Conservation (phyloP, 352 stramenopile species). For the Blastocystis sp. region DNA sequence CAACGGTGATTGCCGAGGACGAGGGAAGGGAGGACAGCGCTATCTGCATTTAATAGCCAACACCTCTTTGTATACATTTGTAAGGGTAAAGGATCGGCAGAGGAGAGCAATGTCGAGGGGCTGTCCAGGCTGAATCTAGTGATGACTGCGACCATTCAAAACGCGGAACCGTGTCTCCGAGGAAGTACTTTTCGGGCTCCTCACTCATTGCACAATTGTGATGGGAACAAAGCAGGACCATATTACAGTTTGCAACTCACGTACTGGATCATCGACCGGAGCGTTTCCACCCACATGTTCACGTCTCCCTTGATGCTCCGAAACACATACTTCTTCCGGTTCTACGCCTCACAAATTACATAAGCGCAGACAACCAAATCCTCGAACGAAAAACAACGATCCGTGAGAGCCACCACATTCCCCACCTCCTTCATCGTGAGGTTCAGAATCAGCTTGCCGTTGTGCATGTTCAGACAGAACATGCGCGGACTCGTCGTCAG, state of each 20-base stretch:
- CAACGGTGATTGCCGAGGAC: too few species aligned
- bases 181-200: conserved; percentile 59
- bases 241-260: conserved; percentile 29
- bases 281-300: conserved; percentile 62
- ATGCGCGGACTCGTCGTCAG: conserved; percentile 51
- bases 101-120: conserved; percentile 19
- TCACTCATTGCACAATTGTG: conserved; percentile 5
- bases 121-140: conserved; percentile 28
- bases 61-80: conserved; percentile 1
- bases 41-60: conserved; percentile 11
- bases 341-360: neutral
- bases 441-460: conserved; percentile 56
- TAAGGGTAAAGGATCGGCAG: conserved; percentile 55
- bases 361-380: conserved; percentile 17
- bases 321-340: conserved; percentile 32
- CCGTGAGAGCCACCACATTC: conserved; percentile 51
- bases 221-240: neutral
- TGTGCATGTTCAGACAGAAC: conserved; percentile 47
- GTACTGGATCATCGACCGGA: conserved; percentile 47
- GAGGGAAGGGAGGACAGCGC: neutral
- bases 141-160: neutral
- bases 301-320: conserved; percentile 43
- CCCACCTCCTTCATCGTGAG: conserved; percentile 16
- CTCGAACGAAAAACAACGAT: conserved; percentile 57
- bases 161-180: neutral